These are phyloP conservation scores for Pichia terricola DNA, from an alignment of 1,139 yeast species.

Conservation along the genomic window DNA sequence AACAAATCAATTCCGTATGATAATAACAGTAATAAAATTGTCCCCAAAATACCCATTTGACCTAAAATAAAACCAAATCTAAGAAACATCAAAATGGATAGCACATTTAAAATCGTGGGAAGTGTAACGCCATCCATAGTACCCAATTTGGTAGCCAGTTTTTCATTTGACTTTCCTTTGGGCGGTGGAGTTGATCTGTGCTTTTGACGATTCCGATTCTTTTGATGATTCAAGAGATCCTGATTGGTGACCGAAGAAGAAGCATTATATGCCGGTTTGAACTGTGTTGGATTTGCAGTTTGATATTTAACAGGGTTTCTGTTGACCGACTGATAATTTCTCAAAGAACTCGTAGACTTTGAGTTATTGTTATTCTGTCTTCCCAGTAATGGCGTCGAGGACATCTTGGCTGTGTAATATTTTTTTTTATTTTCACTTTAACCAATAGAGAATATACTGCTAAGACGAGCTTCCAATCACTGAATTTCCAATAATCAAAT, in stretches of 20 bases:
- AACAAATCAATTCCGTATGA: conserved; percentile 59
- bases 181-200: too few species aligned
- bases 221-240: too few species aligned
- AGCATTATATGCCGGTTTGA: not conserved
- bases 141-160: conserved; percentile 37
- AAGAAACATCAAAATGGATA: conserved; percentile 73
- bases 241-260: too few species aligned
- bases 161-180: too few species aligned
- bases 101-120: conserved; percentile 65
- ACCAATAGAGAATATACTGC: too few species aligned
- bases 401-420: not conserved
- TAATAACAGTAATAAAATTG: conserved; percentile 45
- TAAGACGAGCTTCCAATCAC: too few species aligned
- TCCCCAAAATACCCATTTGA: conserved; percentile 64
- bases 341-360: not conserved
- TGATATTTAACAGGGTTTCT: not conserved
- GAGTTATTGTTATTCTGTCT: not conserved
- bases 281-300: not conserved
- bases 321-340: not conserved
- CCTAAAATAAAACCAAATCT: conserved; percentile 75
- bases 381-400: not conserved
- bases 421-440: too few species aligned
- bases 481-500: too few species aligned
- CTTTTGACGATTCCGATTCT: too few species aligned
- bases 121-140: conserved; percentile 73